These are phyloP conservation scores for Tephrocybe rancida DNA, from an alignment of 768 basidiomycete species.

Conservation along the genomic window DNA sequence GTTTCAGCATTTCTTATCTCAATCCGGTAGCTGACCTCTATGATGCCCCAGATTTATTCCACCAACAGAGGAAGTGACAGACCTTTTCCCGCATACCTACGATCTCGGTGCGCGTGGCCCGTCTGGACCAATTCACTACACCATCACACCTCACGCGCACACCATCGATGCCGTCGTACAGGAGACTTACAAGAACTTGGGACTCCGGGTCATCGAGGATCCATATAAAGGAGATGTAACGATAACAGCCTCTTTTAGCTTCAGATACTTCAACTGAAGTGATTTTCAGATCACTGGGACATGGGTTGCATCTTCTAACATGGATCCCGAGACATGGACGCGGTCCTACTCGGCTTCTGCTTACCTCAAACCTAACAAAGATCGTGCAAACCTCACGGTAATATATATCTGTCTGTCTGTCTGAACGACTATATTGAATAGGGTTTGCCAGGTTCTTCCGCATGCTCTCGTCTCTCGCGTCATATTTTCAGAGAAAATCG, in stretches of 20 bases:
- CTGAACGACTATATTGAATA: background rate
- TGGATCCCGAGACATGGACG: conserved; percentile 26
- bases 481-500: background rate
- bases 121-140: conserved; percentile 29
- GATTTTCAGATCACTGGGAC: conserved; percentile 23
- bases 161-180: conserved; percentile 27
- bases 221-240: conserved; percentile 31
- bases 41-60: conserved; percentile 24
- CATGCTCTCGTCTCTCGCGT: background rate
- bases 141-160: conserved; percentile 25
- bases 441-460: background rate
- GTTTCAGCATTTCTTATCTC: conserved; percentile 4
- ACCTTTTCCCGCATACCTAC: conserved; percentile 29
- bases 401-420: background rate
- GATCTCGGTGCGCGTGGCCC: conserved; percentile 21
- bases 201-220: conserved; percentile 24
- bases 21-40: background rate
- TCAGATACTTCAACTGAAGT: background rate
- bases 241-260: too few relatives aligned
- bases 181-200: conserved; percentile 26
- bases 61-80: conserved; percentile 24
- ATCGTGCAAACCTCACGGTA: background rate
- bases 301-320: conserved; percentile 9
- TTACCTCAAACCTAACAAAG: conserved; percentile 9
- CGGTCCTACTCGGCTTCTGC: conserved; percentile 32